Evolutionary conservation across 495 filamentous ascomycete genomes (phyloP).

Genomic region (Diplogelasinospora grovesii): DNA sequence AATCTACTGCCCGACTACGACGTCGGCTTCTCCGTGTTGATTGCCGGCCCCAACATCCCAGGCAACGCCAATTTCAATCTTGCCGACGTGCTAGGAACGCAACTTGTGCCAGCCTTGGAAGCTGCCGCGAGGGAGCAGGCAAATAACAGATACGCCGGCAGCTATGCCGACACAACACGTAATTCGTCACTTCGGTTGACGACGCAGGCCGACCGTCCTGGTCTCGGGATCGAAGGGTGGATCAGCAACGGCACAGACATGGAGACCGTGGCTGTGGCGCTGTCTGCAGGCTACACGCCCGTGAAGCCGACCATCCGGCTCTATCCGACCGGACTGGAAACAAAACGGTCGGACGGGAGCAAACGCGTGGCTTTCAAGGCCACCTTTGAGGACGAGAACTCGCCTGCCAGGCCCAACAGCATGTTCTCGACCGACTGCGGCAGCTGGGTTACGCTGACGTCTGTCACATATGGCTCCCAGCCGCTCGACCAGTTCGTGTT

Average conservation of each 20-base stretch:
- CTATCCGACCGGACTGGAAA: constrained; percentile 42
- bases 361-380: constrained; percentile 40
- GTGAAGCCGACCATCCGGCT: constrained; percentile 37
- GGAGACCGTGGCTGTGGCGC: constrained; percentile 23
- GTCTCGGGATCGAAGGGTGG: constrained; percentile 42
- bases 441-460: constrained; percentile 44
- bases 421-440: constrained; percentile 44
- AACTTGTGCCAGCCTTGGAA: constrained; percentile 39
- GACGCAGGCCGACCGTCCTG: constrained; percentile 33
- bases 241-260: constrained; percentile 46
- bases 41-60: constrained; percentile 38
- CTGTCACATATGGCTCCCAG: constrained; percentile 32
- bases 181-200: constrained; percentile 30
- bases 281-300: constrained; percentile 25
- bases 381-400: constrained; percentile 28
- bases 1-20: constrained; percentile 48
- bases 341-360: constrained; percentile 11
- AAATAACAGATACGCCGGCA: constrained; percentile 32
- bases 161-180: constrained; percentile 20
- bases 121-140: constrained; percentile 39
- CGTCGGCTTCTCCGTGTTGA: constrained; percentile 33
- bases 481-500: constrained; percentile 49
- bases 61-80: constrained; percentile 44
- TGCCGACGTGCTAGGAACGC: constrained; percentile 36
- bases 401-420: constrained; percentile 17